These are phyloP conservation scores for Tricladium varicosporioides DNA, from an alignment of 2,329 filamentous ascomycete species.

Conservation along the genomic window DNA sequence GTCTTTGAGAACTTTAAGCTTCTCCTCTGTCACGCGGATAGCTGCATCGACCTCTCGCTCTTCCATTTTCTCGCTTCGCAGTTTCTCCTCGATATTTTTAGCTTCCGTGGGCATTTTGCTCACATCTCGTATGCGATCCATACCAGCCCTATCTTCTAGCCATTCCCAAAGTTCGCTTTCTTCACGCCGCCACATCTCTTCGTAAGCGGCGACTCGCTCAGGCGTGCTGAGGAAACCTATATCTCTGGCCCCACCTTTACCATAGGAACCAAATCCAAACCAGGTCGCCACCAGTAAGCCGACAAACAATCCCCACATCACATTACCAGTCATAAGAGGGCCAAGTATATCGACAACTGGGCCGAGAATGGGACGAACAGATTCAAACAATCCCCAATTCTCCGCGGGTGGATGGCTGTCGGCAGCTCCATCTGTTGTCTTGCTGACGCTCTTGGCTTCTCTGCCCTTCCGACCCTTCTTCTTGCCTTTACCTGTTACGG, in stretches of 20 bases:
- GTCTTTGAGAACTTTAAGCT: conserved; percentile 71
- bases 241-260: conserved; percentile 38
- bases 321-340: conserved; percentile 72
- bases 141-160: conserved; percentile 40
- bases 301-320: conserved; percentile 72
- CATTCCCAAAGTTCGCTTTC: conserved; percentile 37
- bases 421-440: conserved; percentile 36
- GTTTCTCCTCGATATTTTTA: conserved; percentile 23
- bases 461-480: conserved; percentile 46
- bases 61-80: conserved; percentile 30
- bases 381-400: conserved; percentile 81
- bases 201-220: conserved; percentile 77
- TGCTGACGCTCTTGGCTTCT: conserved; percentile 44
- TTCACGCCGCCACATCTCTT: conserved; percentile 67
- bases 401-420: conserved; percentile 37
- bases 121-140: conserved; percentile 70
- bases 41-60: conserved; percentile 32
- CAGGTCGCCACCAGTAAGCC: conserved; percentile 72
- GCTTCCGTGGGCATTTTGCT: conserved; percentile 29
- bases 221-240: conserved; percentile 45
- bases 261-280: conserved; percentile 59
- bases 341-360: conserved; percentile 68
- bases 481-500: conserved; percentile 53
- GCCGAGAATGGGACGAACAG: conserved; percentile 66
- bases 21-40: conserved; percentile 74